phyloP scores from a whole-genome alignment of 805 yeast species.

The Zygoascus flipseniorum region DNA sequence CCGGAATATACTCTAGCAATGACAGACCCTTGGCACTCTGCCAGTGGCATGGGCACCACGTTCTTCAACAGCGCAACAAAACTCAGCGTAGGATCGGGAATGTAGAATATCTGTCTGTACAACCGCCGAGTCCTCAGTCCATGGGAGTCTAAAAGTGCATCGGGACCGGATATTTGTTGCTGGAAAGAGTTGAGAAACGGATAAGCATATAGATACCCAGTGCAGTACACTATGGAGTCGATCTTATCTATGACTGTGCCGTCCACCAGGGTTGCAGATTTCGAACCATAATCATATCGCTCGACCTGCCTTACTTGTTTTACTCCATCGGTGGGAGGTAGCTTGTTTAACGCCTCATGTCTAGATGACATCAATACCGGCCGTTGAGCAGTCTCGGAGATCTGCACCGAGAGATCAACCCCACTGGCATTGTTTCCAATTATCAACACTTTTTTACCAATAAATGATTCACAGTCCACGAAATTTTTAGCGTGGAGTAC shows the following conservation, averaged over 20 bases:
- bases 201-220: slow-evolving; percentile 8
- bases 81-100: slow-evolving; percentile 54
- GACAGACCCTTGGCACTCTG: slow-evolving; percentile 55
- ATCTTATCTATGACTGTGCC: slow-evolving; percentile 1
- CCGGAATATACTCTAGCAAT: slow-evolving; percentile 56
- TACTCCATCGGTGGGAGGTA: background rate
- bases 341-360: background rate
- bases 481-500: slow-evolving; percentile 3
- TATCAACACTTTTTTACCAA: slow-evolving; percentile 5
- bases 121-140: slow-evolving; percentile 4
- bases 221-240: slow-evolving; percentile 6
- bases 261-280: slow-evolving; percentile 1
- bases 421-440: slow-evolving; percentile 8
- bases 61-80: slow-evolving; percentile 42
- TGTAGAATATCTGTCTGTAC: slow-evolving; percentile 31
- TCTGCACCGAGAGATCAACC: slow-evolving; percentile 3
- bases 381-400: slow-evolving; percentile 2
- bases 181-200: slow-evolving; percentile 4
- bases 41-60: slow-evolving; percentile 27
- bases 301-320: background rate
- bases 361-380: slow-evolving; percentile 5
- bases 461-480: background rate
- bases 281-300: background rate
- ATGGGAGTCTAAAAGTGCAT: background rate
- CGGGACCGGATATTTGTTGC: background rate